Base-by-base conservation (phyloP, 1,284 basidiomycete genomes). In the Puccinia triticina region DNA sequence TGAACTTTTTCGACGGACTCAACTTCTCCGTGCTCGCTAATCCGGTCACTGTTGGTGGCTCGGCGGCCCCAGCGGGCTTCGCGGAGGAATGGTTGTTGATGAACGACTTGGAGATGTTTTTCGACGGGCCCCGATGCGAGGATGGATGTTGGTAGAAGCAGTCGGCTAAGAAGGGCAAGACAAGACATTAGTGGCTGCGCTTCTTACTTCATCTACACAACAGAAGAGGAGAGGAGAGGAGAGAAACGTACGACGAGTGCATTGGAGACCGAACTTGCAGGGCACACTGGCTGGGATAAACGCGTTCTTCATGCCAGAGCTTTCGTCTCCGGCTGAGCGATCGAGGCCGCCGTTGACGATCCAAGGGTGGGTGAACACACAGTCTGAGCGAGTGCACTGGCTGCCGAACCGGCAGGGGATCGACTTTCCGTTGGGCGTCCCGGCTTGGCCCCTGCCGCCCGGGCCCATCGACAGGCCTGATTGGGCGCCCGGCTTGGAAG, bases 71-170 rank as follows among this genome's bases (percentile, higher is more conserved):
- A 34, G 59, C 18, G 14, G 48, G 48, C 11, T 34, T 34, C 34
- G 12, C 11, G 1, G 29, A 11, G 32, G 29, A 16, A 16, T 50
- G 48, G 3, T 61, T 7, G 26, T 57, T 80, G 48, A 71, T 71
- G 40, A 80, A 80, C 67, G 78, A 71, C 23, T 73, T 72, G 37
- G 78, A 80, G n/a, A 80, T 80, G 53, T 80, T 80, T 40, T 80
- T 80, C 7, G 78, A 80, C n/a, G 67, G 50, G 8, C 34, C 37
- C 4, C 78, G 34, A 12, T 71, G 66, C 14, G 77, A 34, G 32
- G 66, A 40, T 18, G 78, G 78, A 48, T 80, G 78, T 43, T 80
- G 78, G 23, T 69, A 80, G 32, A 69, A 67, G 29, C 78, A 80
- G 32, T 80, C 67, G 64, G 78, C 78, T 80, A 23, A 40, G 37